Percentiles rank a stretch among this genome's conserved stretches.
phyloP scores from a whole-genome alignment of 2,329 filamentous ascomycete species.

The Claviceps sp. region DNA sequence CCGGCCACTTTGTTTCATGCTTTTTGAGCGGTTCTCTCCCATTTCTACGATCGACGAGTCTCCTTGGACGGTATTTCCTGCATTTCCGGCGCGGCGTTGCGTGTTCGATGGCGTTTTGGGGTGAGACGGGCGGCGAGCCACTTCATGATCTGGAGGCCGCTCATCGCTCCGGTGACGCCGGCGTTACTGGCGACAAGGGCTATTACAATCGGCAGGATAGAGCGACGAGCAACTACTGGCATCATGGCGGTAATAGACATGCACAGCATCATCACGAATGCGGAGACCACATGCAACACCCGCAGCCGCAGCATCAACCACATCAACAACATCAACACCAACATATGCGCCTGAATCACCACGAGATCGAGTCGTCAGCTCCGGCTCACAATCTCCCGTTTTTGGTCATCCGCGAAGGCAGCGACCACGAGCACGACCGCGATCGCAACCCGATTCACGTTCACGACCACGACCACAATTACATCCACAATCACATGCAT shows the following conservation, averaged over 20 bases:
- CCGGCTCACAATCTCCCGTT: constrained; percentile 22
- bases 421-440: constrained; percentile 5
- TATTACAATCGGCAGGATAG: background rate
- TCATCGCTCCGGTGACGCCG: background rate
- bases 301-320: background rate
- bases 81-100: constrained; percentile 1
- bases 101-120: constrained; percentile 29
- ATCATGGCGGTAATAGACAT: background rate
- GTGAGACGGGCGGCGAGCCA: constrained; percentile 20
- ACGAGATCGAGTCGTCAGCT: constrained; percentile 15
- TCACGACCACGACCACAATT: constrained; percentile 2
- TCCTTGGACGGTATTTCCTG: background rate
- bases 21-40: background rate
- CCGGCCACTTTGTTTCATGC: background rate
- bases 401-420: constrained; percentile 25
- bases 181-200: background rate
- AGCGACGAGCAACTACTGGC: background rate
- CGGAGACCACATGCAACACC: background rate
- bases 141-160: constrained; percentile 11
- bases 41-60: background rate
- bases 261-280: background rate
- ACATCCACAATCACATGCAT: constrained; percentile 5
- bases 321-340: background rate
- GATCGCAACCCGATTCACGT: constrained; percentile 2
- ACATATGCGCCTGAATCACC: background rate